These are phyloP conservation scores for Dactylonectria estremocensis DNA, from an alignment of 2,329 filamentous ascomycete genomes.

Conservation along the genomic window DNA sequence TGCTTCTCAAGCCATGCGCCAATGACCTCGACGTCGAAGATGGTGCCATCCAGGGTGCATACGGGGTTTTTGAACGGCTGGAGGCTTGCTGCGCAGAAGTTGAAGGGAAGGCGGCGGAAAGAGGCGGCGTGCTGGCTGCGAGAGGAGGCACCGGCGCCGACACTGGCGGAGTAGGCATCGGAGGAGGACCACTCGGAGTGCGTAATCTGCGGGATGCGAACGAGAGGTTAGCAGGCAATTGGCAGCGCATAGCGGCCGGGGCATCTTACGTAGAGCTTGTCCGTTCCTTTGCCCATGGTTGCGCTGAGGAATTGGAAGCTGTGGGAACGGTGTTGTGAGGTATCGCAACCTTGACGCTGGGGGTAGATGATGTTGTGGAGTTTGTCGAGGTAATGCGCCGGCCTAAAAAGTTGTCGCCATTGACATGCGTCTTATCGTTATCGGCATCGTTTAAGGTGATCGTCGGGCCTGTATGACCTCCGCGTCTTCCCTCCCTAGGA, in stretches of 20 bases:
- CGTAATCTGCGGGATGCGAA: conserved; percentile 73
- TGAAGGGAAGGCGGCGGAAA: conserved; percentile 95
- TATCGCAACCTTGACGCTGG: conserved; percentile 2
- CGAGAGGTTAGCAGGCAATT: conserved; percentile 12
- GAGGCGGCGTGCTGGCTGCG: conserved; percentile 65
- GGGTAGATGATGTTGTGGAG: conserved; percentile 30
- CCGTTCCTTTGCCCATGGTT: conserved; percentile 61
- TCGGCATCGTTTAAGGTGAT: conserved; percentile 17
- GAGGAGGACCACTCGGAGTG: conserved; percentile 97
- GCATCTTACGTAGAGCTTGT: conserved; percentile 60
- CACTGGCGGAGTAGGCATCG: conserved; percentile 88
- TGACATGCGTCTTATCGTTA: conserved; percentile 21
- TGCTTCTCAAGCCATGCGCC: conserved; percentile 95
- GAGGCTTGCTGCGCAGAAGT: conserved; percentile 96
- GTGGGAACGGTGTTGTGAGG: conserved; percentile 5
- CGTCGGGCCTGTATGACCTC: neutral
- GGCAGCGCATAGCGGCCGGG: no score
- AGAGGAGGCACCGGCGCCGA: conserved; percentile 75
- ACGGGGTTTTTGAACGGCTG: conserved; percentile 97
- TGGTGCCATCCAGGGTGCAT: conserved; percentile 88
- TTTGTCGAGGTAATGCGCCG: conserved; percentile 11
- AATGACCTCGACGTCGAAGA: conserved; percentile 97
- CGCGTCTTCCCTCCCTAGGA: neutral
- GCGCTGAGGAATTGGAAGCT: conserved; percentile 15
- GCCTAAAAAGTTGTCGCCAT: neutral